Evolutionary conservation across 179 eudicot species (phyloP).

Genomic region (Silene noctiflora): DNA sequence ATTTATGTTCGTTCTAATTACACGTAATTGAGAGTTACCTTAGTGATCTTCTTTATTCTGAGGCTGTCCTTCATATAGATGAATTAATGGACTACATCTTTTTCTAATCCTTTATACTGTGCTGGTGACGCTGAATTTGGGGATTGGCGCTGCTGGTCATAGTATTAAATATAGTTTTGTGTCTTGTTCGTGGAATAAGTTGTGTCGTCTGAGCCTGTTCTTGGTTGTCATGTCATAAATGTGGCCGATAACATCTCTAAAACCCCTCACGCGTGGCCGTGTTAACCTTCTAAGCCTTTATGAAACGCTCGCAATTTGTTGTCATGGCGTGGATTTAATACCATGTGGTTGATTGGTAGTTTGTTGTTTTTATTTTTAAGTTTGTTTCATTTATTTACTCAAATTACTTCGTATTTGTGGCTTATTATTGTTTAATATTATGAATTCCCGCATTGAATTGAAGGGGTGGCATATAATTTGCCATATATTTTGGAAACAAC

Average conservation of each 20-base stretch:
- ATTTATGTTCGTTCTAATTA: slow-evolving; percentile 9
- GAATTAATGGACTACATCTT: neutral
- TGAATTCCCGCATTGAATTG: neutral
- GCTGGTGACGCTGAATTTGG: neutral
- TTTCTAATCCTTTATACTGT: neutral
- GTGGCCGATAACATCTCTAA: neutral
- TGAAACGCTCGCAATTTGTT: neutral
- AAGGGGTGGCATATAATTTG: neutral
- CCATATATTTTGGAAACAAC: neutral
- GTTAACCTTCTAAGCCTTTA: neutral
- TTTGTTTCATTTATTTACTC: too few relatives aligned
- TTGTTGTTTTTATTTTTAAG: neutral
- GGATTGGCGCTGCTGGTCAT: neutral
- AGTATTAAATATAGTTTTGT: neutral
- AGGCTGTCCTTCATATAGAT: neutral
- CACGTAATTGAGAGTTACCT: neutral
- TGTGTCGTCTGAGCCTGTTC: neutral
- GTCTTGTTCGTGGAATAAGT: neutral
- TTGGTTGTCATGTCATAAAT: neutral
- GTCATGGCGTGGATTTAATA: neutral
- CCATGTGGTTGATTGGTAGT: neutral
- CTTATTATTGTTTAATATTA: neutral
- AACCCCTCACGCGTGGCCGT: neutral
- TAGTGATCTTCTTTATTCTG: neutral
- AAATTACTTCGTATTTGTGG: neutral